These are phyloP conservation scores for Chiua virens DNA, from an alignment of 768 basidiomycete species.

Conservation along the genomic window DNA sequence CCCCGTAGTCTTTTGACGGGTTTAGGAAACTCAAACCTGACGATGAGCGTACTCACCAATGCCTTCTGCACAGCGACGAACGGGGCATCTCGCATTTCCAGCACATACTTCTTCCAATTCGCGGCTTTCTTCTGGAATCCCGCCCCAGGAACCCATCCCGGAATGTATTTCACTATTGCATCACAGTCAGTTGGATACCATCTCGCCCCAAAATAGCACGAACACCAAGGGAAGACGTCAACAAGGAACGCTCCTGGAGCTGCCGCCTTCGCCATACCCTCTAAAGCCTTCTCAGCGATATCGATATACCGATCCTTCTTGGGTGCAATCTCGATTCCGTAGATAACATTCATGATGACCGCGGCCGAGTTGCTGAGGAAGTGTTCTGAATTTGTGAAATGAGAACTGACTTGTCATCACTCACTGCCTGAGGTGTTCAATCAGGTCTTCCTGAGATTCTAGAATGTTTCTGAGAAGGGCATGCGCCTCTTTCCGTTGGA, in stretches of 20 bases:
- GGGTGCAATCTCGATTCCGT: slow-evolving; percentile 47
- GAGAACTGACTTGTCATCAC: slow-evolving; percentile 7
- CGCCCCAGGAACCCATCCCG: slow-evolving; percentile 52
- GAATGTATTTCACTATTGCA: slow-evolving; percentile 48
- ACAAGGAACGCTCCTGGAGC: slow-evolving; percentile 56
- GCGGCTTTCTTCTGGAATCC: slow-evolving; percentile 50
- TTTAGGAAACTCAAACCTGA: neutral
- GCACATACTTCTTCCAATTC: slow-evolving; percentile 47
- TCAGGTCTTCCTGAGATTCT: slow-evolving; percentile 42
- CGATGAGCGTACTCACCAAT: slow-evolving; percentile 33
- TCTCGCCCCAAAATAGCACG: slow-evolving; percentile 6
- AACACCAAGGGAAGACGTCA: slow-evolving; percentile 45
- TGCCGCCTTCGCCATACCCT: slow-evolving; percentile 49
- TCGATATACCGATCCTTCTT: slow-evolving; percentile 47
- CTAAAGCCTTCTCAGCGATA: slow-evolving; percentile 51
- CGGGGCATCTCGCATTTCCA: slow-evolving; percentile 50
- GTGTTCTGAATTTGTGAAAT: neutral
- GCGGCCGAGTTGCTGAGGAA: slow-evolving; percentile 46
- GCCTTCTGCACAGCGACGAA: slow-evolving; percentile 37
- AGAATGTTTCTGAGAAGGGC: slow-evolving; percentile 45
- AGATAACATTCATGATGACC: slow-evolving; percentile 53
- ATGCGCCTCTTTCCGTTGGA: slow-evolving; percentile 47
- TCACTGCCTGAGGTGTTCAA: slow-evolving; percentile 52
- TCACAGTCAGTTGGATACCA: slow-evolving; percentile 1
- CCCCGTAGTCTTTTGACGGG: slow-evolving; percentile 15